Evolutionary conservation across 1,139 yeast species (phyloP).

Genomic region (Pichia sp.): DNA sequence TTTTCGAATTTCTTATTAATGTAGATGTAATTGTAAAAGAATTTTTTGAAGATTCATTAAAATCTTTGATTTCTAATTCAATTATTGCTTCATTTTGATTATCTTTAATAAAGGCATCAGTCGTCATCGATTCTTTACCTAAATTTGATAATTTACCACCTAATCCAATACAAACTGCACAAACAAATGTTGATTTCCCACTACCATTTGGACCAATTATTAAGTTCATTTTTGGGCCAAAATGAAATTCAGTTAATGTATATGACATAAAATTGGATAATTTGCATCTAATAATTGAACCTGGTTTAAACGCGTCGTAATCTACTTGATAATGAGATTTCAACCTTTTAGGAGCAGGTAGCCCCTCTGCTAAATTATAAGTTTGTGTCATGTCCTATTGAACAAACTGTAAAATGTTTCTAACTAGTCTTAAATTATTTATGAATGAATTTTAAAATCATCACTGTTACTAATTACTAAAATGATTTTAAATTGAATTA

Average conservation of each 20-base stretch:
- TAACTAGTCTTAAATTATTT: no score
- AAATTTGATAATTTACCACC: slow-evolving; percentile 75
- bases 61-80: slow-evolving; percentile 58
- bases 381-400: no score
- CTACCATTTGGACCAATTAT: slow-evolving; percentile 97
- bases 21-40: slow-evolving; percentile 41
- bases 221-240: slow-evolving; percentile 85
- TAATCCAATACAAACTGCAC: slow-evolving; percentile 87
- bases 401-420: no score
- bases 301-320: slow-evolving; percentile 36
- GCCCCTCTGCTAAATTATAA: slow-evolving; percentile 7
- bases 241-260: slow-evolving; percentile 63
- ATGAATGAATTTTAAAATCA: no score
- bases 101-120: slow-evolving; percentile 68
- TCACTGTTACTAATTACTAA: no score
- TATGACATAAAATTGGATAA: slow-evolving; percentile 82
- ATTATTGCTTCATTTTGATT: slow-evolving; percentile 55
- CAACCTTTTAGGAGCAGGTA: slow-evolving; percentile 18
- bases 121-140: slow-evolving; percentile 66
- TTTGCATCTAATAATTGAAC: slow-evolving; percentile 61
- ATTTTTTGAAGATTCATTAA: slow-evolving; percentile 28
- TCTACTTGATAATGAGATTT: slow-evolving; percentile 15
- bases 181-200: slow-evolving; percentile 90
- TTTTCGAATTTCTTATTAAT: slow-evolving; percentile 35
- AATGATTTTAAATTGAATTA: no score